These are phyloP conservation scores for Meyerozyma smithsonii DNA, from an alignment of 1,139 yeast species.

Conservation along the genomic window DNA sequence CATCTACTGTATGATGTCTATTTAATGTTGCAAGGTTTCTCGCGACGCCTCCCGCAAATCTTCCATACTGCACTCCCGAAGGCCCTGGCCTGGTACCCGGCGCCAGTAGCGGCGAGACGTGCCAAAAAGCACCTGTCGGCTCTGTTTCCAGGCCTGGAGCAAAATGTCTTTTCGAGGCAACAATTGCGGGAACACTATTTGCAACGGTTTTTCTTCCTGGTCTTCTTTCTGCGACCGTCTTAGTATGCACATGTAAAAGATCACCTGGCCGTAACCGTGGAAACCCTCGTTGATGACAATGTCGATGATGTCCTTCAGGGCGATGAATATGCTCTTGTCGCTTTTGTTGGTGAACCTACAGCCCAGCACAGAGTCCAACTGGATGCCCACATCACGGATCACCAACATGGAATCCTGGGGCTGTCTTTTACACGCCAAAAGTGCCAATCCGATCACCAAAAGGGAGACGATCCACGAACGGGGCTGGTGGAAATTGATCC, in stretches of 20 bases:
- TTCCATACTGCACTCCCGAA: constrained; percentile 10
- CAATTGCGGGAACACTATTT: constrained; percentile 47
- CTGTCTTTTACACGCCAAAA: constrained; percentile 17
- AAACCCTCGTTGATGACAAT: constrained; percentile 68
- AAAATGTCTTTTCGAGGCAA: constrained; percentile 42
- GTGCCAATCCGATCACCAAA: constrained; percentile 3
- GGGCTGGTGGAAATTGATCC: neutral
- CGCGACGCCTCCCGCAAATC: too few relatives aligned
- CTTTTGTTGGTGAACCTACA: constrained; percentile 24
- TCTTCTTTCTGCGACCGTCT: constrained; percentile 28
- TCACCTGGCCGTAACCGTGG: constrained; percentile 54
- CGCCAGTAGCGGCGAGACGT: constrained; percentile 33
- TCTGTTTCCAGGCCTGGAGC: constrained; percentile 35
- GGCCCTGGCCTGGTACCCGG: constrained; percentile 43
- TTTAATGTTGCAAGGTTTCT: too few relatives aligned
- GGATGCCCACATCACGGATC: constrained; percentile 37
- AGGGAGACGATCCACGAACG: neutral
- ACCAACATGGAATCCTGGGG: constrained; percentile 31
- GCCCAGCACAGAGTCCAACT: constrained; percentile 21
- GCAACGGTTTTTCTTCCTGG: constrained; percentile 25
- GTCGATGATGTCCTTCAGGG: constrained; percentile 50
- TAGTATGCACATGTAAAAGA: constrained; percentile 55
- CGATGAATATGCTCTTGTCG: constrained; percentile 37
- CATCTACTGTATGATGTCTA: too few relatives aligned
- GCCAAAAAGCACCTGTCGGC: constrained; percentile 37